Evolutionary conservation across 1,139 yeast species (phyloP), one percentile per base, ranked within the genome.

Genomic region (Saccharomyces hybrid): DNA sequence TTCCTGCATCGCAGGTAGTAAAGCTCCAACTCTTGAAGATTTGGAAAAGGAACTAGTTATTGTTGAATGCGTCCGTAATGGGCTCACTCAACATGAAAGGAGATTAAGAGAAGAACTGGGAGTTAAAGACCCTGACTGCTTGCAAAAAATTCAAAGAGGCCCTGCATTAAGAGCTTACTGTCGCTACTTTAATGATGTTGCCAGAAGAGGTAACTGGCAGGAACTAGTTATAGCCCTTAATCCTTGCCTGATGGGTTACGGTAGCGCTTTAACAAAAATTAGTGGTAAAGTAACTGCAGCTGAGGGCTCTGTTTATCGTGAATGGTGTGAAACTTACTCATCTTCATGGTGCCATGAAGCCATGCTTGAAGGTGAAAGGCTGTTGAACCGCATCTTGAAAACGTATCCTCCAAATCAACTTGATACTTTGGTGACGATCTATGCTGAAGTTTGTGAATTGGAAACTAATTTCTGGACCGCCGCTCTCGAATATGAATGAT

Each of bases 161-260:
- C 71, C 75, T 26, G 86, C 86, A 3, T 80, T 88, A 61, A 63
- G 70, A 23, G 78, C 77, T 1, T 88, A 88, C 66, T 79, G 88
- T 44, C 73, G 83, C 47, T 86, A 82, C 60, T 73, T 88, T 55
- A 65, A 77, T 47, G 75, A 79, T 42, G 71, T 83, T 7, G 85
- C 86, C 1, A 70, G 73, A 34, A 72, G 69, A 46, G 75, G 78
- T 14, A 86, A 84, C 64, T 86, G 83, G 78, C 69, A 84, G 41
- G 87, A 84, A 25, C 77, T 85, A 51, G 80, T 81, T 57, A 78
- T 84, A 7, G 88, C 95, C 0, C 70, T 87, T 52, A 79, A 90
- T 2, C 95, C 96, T 0, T 88, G 96, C 68, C 71, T 86, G 47
- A 79, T 84, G 66, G 96, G 96, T 0, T 86, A 86, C 66, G 79